Percentiles rank a stretch among this genome's conserved stretches.
phyloP scores from a whole-genome alignment of 2,329 filamentous ascomycete genomes.

The Lanzia echinophila region DNA sequence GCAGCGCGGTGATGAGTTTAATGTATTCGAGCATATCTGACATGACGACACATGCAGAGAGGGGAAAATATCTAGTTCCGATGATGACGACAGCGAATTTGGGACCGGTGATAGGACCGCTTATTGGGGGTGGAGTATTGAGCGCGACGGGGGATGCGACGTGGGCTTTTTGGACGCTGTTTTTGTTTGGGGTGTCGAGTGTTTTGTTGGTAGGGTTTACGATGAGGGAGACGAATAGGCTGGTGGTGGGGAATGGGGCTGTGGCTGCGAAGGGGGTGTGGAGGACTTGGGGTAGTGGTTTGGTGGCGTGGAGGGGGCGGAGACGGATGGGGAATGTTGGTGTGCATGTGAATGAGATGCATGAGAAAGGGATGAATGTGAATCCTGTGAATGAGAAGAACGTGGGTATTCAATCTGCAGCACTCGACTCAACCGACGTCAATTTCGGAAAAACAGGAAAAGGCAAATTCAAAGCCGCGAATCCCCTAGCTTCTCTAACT shows the following conservation, averaged over 20 bases:
- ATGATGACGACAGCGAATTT: slow-evolving; percentile 12
- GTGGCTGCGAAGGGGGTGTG: neutral
- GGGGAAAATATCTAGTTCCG: slow-evolving; percentile 46
- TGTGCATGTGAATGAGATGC: too few species aligned
- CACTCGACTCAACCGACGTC: neutral
- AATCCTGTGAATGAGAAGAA: neutral
- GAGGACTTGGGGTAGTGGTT: neutral
- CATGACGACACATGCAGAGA: slow-evolving; percentile 56
- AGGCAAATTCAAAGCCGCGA: slow-evolving; percentile 12
- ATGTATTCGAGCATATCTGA: slow-evolving; percentile 65
- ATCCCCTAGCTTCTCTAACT: slow-evolving; percentile 32
- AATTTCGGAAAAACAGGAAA: neutral
- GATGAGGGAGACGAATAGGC: slow-evolving; percentile 36
- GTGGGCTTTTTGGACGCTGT: slow-evolving; percentile 34
- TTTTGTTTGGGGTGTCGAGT: slow-evolving; percentile 30
- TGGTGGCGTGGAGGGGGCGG: neutral
- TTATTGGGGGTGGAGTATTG: slow-evolving; percentile 30
- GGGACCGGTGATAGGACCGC: slow-evolving; percentile 24
- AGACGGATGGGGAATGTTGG: too few species aligned
- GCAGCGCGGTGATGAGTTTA: slow-evolving; percentile 47
- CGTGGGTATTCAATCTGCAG: neutral
- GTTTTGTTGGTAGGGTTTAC: slow-evolving; percentile 33
- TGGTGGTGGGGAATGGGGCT: slow-evolving; percentile 32
- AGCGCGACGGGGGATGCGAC: slow-evolving; percentile 27
- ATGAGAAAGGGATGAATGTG: neutral